These are phyloP conservation scores for Colletotrichum tamarilloi DNA, from an alignment of 2,329 filamentous ascomycete species.

Conservation along the genomic window DNA sequence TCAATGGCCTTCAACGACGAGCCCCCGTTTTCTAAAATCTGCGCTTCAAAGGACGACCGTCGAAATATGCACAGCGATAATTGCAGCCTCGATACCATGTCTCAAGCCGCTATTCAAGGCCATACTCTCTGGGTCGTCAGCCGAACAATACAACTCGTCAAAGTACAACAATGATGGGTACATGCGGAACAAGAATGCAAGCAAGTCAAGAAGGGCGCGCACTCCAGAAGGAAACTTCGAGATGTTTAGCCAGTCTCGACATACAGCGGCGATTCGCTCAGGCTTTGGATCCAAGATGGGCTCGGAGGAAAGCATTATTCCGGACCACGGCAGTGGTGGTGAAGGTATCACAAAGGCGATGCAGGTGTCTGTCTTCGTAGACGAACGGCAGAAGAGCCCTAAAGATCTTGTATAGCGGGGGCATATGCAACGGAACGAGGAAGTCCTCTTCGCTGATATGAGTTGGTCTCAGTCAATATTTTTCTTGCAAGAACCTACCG, in stretches of 20 bases:
- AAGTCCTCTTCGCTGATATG: no score
- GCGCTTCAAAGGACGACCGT: constrained; percentile 39
- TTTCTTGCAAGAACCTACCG: no score
- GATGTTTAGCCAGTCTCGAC: constrained; percentile 5
- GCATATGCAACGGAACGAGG: background rate
- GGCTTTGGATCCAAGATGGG: constrained; percentile 14
- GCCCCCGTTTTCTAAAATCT: background rate
- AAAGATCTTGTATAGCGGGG: constrained; percentile 6
- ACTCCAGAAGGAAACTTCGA: constrained; percentile 2
- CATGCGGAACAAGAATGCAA: background rate
- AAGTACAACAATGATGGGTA: constrained; percentile 20
- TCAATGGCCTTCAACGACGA: background rate
- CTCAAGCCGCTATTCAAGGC: constrained; percentile 42
- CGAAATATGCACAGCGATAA: constrained; percentile 43
- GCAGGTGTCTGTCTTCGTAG: constrained; percentile 22
- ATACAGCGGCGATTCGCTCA: background rate
- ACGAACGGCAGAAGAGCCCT: constrained; percentile 3
- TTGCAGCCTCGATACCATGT: constrained; percentile 43
- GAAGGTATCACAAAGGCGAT: constrained; percentile 27
- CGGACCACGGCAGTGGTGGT: background rate
- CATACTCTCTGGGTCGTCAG: constrained; percentile 23
- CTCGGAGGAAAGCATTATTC: constrained; percentile 25
- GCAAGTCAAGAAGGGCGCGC: background rate
- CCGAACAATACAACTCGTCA: background rate
- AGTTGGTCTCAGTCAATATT: background rate